phyloP scores from a whole-genome alignment of 2,329 filamentous ascomycete genomes.

The Colletotrichum phormii region DNA sequence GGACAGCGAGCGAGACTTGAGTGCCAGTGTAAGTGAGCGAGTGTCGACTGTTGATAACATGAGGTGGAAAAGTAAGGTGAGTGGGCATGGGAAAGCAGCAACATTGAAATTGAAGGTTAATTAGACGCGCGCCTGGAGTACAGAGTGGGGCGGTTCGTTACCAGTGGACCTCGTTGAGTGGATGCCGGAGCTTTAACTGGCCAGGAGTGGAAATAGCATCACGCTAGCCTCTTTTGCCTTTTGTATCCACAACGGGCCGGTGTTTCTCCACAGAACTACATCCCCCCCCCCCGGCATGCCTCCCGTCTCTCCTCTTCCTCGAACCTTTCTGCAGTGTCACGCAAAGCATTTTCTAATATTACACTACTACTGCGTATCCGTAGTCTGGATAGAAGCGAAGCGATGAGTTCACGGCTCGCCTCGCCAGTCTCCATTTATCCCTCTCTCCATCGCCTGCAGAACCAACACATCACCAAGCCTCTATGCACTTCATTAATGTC shows the following conservation, averaged over 20 bases:
- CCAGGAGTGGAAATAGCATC: conserved; percentile 30
- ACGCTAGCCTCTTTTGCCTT: conserved; percentile 5
- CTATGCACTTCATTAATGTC: not conserved
- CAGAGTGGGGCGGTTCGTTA: conserved; percentile 6
- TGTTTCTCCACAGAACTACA: conserved; percentile 7
- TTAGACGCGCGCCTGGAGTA: conserved; percentile 37
- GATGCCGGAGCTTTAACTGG: conserved; percentile 16
- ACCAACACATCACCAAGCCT: not conserved
- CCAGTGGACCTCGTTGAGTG: not conserved
- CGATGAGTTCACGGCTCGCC: not conserved
- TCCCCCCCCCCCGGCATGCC: not conserved
- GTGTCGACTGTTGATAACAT: not conserved
- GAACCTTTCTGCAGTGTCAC: not conserved
- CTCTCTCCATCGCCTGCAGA: not conserved
- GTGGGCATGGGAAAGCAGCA: not conserved
- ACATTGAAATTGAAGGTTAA: conserved; percentile 24
- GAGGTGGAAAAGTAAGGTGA: not conserved
- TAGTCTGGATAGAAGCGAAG: not conserved
- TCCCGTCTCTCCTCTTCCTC: not conserved
- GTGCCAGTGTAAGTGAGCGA: not conserved
- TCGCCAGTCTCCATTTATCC: not conserved
- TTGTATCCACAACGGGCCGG: conserved; percentile 29
- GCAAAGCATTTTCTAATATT: not conserved
- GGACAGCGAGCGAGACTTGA: not conserved
- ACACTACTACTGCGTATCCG: not conserved